Percentiles rank a stretch among this genome's conserved stretches.
Evolutionary conservation across 768 basidiomycete species (phyloP).

Genomic region (Termitomyces sp.): DNA sequence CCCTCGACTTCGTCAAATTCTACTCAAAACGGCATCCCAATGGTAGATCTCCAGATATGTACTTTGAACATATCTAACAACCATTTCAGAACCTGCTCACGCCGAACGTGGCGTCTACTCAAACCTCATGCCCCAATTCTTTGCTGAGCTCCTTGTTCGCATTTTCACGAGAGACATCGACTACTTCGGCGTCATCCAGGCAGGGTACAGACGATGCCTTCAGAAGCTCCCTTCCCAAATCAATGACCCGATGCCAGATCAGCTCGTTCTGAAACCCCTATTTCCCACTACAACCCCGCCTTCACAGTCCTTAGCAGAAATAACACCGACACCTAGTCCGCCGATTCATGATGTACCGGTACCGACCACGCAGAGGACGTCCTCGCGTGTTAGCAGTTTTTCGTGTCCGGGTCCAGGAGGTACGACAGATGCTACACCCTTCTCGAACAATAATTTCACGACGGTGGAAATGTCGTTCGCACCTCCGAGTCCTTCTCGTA

Average conservation of each 20-base stretch:
- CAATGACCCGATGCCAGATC: not conserved
- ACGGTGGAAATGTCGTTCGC: constrained; percentile 34
- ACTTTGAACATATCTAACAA: not conserved
- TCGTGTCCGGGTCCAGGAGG: constrained; percentile 15
- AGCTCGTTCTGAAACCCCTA: not conserved
- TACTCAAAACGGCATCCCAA: constrained; percentile 63
- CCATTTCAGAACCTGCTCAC: constrained; percentile 30
- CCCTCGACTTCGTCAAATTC: constrained; percentile 64
- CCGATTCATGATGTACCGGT: constrained; percentile 29
- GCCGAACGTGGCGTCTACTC: constrained; percentile 58
- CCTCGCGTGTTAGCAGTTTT: constrained; percentile 21
- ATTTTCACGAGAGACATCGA: constrained; percentile 62
- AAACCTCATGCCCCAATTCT: constrained; percentile 54
- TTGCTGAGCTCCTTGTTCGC: constrained; percentile 65
- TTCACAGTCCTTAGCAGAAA: not conserved
- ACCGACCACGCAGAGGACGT: not conserved
- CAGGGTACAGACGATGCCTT: constrained; percentile 37
- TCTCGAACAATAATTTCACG: constrained; percentile 41
- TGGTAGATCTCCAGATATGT: constrained; percentile 26
- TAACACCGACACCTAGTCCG: constrained; percentile 21
- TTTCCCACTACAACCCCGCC: not conserved
- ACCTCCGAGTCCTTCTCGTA: constrained; percentile 24
- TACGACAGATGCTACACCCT: constrained; percentile 17
- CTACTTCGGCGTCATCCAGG: constrained; percentile 60
- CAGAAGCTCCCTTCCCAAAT: not conserved